These are phyloP conservation scores for Metschnikowia anglica DNA, from an alignment of 805 yeast genomes.

Conservation along the genomic window DNA sequence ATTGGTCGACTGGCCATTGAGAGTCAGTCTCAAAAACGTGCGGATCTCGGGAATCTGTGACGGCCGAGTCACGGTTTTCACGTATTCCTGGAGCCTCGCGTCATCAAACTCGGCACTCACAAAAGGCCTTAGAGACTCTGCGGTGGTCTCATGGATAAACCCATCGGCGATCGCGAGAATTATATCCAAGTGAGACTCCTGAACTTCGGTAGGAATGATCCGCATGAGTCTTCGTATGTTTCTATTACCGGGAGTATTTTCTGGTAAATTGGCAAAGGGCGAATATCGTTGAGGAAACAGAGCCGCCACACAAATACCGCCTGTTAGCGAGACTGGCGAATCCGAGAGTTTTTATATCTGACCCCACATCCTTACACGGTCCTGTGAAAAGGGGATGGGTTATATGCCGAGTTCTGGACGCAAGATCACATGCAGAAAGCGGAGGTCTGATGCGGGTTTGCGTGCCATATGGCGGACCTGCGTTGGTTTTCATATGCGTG, in stretches of 20 bases:
- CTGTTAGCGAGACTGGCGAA: too few species aligned
- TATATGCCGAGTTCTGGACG: not conserved
- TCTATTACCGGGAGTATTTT: not conserved
- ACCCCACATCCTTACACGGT: slow-evolving; percentile 4
- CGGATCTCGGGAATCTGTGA: slow-evolving; percentile 31
- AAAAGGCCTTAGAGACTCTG: slow-evolving; percentile 27
- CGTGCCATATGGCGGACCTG: not conserved
- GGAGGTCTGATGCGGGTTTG: slow-evolving; percentile 3
- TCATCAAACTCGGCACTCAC: slow-evolving; percentile 28
- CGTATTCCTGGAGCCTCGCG: slow-evolving; percentile 32
- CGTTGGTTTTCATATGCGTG: not conserved
- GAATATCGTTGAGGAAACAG: not conserved
- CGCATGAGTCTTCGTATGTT: slow-evolving; percentile 3
- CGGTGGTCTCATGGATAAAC: slow-evolving; percentile 32
- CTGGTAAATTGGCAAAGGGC: not conserved
- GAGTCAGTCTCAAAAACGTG: slow-evolving; percentile 16
- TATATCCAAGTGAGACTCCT: slow-evolving; percentile 28
- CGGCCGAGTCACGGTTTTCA: slow-evolving; percentile 23
- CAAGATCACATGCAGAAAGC: slow-evolving; percentile 1
- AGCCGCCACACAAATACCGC: not conserved
- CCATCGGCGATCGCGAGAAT: slow-evolving; percentile 36
- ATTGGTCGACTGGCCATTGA: slow-evolving; percentile 19
- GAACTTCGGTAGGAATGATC: slow-evolving; percentile 16
- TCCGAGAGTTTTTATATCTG: slow-evolving; percentile 1
- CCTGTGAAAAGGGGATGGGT: slow-evolving; percentile 2